Base-by-base conservation (phyloP, 192 early-diverging fungal genomes). In the Coemansia sp. region DNA sequence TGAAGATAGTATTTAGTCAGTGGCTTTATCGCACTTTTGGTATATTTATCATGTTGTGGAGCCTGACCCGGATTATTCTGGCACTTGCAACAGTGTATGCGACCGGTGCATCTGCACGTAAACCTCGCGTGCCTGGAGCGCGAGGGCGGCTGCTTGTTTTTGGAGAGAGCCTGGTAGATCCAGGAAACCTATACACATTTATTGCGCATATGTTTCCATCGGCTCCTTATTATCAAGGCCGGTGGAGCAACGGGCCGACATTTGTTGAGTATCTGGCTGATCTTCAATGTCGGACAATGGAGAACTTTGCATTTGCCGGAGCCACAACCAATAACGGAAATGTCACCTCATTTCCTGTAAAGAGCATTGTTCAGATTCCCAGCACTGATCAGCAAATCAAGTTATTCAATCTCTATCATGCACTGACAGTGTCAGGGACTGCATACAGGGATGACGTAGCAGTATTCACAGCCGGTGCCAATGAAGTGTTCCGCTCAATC, bases 191-290 rank as follows among this genome's bases (percentile, higher is more conserved):
- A 19, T 79, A 79, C 65, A 79, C 76, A 9, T 63, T 69, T 56
- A 79, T 79, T 9, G 67, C 71, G 2, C 76, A 79, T 28, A 34
- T 79, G 51, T 79, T 79, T 51, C 76, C 76, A 0, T 79, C 76
- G 0, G 76, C 76, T 14, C 76, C 76, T 0, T 79, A 79, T 62
- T 79, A 79, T 68, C 76, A 79, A 54, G 76, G 76, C 1, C 58
- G 76, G 23, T 79, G 76, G 76, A 79, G 76, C 60, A 79, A 79
- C 59, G 76, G 76, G 23, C 76, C 76, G 1, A 79, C 76, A 6
- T 79, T 79, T 68, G 76, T 72, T 47, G 76, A 79, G 61, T 79
- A 79, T 56, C 30, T 79, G 60, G 49, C 76, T 0, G 76, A 79
- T 47, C 38, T 79, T 54, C 76, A 79, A 31, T 79, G 76, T 58